These are phyloP conservation scores for Cystobasidium ongulense DNA, from an alignment of 768 basidiomycete genomes.

Conservation along the genomic window DNA sequence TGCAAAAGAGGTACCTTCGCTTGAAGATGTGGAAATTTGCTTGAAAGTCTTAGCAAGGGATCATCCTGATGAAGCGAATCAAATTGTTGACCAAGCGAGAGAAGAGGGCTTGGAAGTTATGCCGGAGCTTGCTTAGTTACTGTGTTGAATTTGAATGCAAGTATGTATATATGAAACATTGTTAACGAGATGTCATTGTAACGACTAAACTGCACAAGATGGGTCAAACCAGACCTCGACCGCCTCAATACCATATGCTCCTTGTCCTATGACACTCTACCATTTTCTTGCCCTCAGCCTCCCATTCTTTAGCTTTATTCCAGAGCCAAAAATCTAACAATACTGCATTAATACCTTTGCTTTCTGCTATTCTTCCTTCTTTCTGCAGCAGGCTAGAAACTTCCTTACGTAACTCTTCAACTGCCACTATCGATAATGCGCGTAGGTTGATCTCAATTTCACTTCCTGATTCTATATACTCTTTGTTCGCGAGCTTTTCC, in stretches of 20 bases:
- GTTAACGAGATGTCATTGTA: neutral
- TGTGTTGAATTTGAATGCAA: no score
- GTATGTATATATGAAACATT: neutral
- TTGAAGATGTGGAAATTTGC: neutral
- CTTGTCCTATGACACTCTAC: slow-evolving; percentile 27
- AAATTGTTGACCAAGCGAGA: neutral
- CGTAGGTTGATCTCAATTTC: slow-evolving; percentile 63
- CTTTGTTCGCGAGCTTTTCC: slow-evolving; percentile 50
- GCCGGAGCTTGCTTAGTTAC: neutral
- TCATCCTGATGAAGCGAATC: neutral
- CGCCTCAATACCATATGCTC: slow-evolving; percentile 14
- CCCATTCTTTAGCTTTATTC: slow-evolving; percentile 55
- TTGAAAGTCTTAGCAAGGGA: neutral
- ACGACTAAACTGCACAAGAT: no score
- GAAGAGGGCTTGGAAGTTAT: neutral
- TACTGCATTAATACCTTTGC: slow-evolving; percentile 29
- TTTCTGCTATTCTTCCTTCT: neutral
- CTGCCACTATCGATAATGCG: slow-evolving; percentile 55
- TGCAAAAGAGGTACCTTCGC: neutral
- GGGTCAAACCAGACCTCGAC: neutral
- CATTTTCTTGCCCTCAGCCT: slow-evolving; percentile 6
- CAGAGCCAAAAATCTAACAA: slow-evolving; percentile 84
- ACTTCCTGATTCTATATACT: slow-evolving; percentile 53
- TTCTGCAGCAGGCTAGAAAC: slow-evolving; percentile 10
- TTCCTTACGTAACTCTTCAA: slow-evolving; percentile 44